A percentile compares a stretch with the other conserved stretches of the same genome.
These are phyloP conservation scores for Bidens hawaiensis DNA, from an alignment of 140 eudicot species.

Conservation along the genomic window DNA sequence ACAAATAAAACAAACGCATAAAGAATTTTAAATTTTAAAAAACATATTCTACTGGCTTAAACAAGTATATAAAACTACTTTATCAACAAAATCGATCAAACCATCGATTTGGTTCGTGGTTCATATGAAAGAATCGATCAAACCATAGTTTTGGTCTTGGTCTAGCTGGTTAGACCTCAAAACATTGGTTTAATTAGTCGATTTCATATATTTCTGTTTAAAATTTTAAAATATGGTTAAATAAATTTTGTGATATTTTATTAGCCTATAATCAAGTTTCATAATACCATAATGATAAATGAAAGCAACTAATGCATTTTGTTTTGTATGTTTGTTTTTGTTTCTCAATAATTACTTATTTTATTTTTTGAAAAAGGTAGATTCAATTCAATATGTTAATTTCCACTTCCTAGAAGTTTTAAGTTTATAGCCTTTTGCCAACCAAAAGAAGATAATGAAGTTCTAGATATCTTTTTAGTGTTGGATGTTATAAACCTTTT, in stretches of 20 bases:
- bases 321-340: neutral
- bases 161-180: too few species aligned
- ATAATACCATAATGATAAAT: conserved; percentile 2
- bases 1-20: too few species aligned
- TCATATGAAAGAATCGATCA: too few species aligned
- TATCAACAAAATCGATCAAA: too few species aligned
- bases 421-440: neutral
- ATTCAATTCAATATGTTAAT: neutral
- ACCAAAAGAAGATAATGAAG: conserved; percentile 4
- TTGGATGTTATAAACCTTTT: neutral
- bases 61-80: too few species aligned
- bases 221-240: too few species aligned
- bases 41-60: too few species aligned
- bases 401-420: neutral
- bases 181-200: neutral
- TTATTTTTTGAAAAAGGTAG: neutral
- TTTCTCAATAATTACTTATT: neutral
- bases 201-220: neutral
- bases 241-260: too few species aligned
- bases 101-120: too few species aligned
- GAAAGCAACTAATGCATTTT: neutral
- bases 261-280: too few species aligned
- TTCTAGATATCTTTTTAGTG: conserved; percentile 2
- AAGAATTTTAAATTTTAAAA: too few species aligned
- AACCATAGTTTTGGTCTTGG: too few species aligned